phyloP scores from a whole-genome alignment of 1,284 basidiomycete genomes.

The Moesziomyces sp. region DNA sequence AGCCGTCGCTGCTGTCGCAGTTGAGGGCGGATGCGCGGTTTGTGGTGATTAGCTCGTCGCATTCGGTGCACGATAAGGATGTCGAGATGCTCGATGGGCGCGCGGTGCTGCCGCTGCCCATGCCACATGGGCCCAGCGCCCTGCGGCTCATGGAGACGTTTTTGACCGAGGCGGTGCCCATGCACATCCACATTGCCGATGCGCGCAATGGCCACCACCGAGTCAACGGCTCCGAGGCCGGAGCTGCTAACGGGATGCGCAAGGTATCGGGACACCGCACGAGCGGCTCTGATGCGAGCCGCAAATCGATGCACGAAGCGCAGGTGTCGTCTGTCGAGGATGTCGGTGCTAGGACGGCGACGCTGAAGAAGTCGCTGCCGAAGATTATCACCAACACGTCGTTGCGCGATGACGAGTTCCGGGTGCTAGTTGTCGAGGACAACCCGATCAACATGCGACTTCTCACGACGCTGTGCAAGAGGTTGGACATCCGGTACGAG shows the following conservation, averaged over 20 bases:
- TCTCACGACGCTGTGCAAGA: slow-evolving; percentile 48
- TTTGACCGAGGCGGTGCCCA: slow-evolving; percentile 37
- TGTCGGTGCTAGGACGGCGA: not conserved
- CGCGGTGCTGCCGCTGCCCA: slow-evolving; percentile 30
- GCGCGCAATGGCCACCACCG: slow-evolving; percentile 14
- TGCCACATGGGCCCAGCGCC: slow-evolving; percentile 52
- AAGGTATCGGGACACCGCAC: slow-evolving; percentile 12
- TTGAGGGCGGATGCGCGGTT: slow-evolving; percentile 31
- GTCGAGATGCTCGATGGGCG: slow-evolving; percentile 30
- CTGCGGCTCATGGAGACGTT: slow-evolving; percentile 44
- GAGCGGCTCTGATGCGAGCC: not conserved
- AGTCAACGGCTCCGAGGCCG: slow-evolving; percentile 16
- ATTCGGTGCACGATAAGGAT: slow-evolving; percentile 8
- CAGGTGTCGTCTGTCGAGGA: slow-evolving; percentile 1
- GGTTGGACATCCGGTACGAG: slow-evolving; percentile 38
- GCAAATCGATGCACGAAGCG: not conserved
- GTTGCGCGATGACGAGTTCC: slow-evolving; percentile 32
- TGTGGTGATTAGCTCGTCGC: slow-evolving; percentile 25
- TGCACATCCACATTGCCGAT: slow-evolving; percentile 20
- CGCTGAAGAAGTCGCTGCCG: slow-evolving; percentile 3
- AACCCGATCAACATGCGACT: slow-evolving; percentile 60
- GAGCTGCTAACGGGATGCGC: slow-evolving; percentile 2
- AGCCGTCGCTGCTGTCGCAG: slow-evolving; percentile 9
- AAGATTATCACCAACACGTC: slow-evolving; percentile 15
- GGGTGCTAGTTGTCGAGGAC: slow-evolving; percentile 59